Base-by-base conservation (phyloP, 1,284 basidiomycete species). In the Ganoderma lingzhi region DNA sequence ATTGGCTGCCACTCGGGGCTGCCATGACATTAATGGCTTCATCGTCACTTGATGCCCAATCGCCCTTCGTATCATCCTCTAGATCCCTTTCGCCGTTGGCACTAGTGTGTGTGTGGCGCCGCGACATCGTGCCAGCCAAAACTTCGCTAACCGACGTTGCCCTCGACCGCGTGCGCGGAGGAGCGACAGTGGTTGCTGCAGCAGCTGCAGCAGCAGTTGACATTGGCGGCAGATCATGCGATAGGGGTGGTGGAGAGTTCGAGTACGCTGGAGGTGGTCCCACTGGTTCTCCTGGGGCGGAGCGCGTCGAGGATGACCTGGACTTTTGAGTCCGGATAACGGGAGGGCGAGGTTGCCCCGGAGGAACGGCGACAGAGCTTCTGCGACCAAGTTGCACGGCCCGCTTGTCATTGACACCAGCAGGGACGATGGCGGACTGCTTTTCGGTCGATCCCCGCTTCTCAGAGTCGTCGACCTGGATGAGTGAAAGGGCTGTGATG, bases 21-120 rank as follows among this genome's bases (percentile, higher is more conserved):
- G 93, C 90, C 56, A 94, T 87, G 58, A 93, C 83, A 75, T 93
- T 88, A 67, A 95, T 93, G 15, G 92, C 93, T 78, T 95, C 93
- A 63, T 95, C 93, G 71, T 95, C 93, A 74, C 92, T 94, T 3
- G 86, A 89, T 39, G 78, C 81, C 91, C 92, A 93, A 67, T 92
- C 88, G 6, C 83, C 84, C 73, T 90, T 90, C n/a, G 79, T 78
- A 73, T 91, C 90, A 14, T 80, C 78, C 70, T 85, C 79, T 58
- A 76, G 78, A 6, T 79, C 73, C 69, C 78, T 77, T 35, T 74
- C 73, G 39, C 78, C 76, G 35, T 78, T 76, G 62, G 75, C 68
- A 17, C 69, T 73, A 42, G 64, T 77, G 69, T 62, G 80, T 23
- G 77, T 75, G 44, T 80, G 70, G 32, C 79, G 76, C 39, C 82